These are phyloP conservation scores for Amanita molliuscula DNA, from an alignment of 768 basidiomycete species.

Conservation along the genomic window DNA sequence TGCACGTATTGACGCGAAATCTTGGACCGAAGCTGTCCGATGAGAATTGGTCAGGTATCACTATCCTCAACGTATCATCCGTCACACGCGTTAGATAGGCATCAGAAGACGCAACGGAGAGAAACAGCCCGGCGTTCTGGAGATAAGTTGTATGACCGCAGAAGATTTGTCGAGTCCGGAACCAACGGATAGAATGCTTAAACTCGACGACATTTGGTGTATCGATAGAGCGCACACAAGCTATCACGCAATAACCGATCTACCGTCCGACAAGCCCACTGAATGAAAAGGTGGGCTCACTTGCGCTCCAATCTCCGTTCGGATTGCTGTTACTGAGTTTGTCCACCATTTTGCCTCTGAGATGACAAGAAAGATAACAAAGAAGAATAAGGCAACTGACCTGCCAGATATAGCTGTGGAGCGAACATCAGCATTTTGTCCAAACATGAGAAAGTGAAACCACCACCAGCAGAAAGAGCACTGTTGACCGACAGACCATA, in stretches of 20 bases:
- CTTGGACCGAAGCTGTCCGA: conserved; percentile 29
- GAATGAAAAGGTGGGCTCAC: conserved; percentile 24
- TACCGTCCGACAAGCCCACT: neutral
- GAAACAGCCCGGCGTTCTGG: too few relatives aligned
- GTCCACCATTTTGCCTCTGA: conserved; percentile 53
- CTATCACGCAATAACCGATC: too few relatives aligned
- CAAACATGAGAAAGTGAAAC: conserved; percentile 56
- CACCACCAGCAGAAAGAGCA: conserved; percentile 46
- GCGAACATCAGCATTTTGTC: too few relatives aligned
- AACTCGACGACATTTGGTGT: too few relatives aligned
- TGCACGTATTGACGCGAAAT: conserved; percentile 19
- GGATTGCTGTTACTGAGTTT: conserved; percentile 29
- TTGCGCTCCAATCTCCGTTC: conserved; percentile 54
- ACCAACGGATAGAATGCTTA: neutral
- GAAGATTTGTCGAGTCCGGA: neutral
- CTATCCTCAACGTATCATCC: neutral
- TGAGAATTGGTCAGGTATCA: neutral
- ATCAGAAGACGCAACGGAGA: too few relatives aligned
- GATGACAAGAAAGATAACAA: neutral
- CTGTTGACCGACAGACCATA: conserved; percentile 55
- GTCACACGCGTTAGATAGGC: neutral
- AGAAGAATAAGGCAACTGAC: conserved; percentile 16
- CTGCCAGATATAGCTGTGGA: conserved; percentile 53
- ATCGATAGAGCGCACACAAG: too few relatives aligned
- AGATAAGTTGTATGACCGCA: too few relatives aligned